phyloP scores from a whole-genome alignment of 2,329 filamentous ascomycete genomes.

The Pestalotiopsis sp. region DNA sequence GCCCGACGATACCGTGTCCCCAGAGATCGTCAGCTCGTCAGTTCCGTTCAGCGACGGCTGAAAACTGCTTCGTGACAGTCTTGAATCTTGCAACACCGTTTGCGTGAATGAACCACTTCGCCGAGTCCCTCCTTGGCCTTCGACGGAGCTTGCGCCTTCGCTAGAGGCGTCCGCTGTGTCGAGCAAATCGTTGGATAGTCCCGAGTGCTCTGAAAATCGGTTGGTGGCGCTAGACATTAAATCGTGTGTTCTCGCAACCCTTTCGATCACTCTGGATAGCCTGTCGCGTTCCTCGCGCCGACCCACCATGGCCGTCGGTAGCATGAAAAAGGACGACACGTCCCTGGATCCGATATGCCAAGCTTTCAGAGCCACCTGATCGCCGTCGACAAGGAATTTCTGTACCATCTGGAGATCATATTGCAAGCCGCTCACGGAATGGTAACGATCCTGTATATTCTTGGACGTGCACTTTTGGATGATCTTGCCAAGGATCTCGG shows the following conservation, averaged over 20 bases:
- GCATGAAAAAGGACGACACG: conserved; percentile 87
- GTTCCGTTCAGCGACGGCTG: conserved; percentile 39
- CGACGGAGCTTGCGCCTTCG: conserved; percentile 60
- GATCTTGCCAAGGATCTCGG: conserved; percentile 78
- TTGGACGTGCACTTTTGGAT: conserved; percentile 94
- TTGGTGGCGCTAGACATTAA: conserved; percentile 43
- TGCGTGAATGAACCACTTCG: conserved; percentile 52
- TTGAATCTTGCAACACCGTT: conserved; percentile 43
- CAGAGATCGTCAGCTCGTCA: conserved; percentile 28
- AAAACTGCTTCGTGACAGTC: conserved; percentile 36
- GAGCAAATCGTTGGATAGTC: conserved; percentile 51
- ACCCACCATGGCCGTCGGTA: conserved; percentile 81
- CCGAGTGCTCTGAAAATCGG: conserved; percentile 56
- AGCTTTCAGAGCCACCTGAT: conserved; percentile 68
- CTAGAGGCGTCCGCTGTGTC: conserved; percentile 57
- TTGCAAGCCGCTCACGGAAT: conserved; percentile 84
- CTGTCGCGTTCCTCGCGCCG: conserved; percentile 70
- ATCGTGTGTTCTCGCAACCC: conserved; percentile 68
- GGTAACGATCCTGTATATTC: conserved; percentile 83
- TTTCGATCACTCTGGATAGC: conserved; percentile 75
- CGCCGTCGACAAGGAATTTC: conserved; percentile 73
- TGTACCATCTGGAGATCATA: conserved; percentile 77
- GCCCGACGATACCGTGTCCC: conserved; percentile 49
- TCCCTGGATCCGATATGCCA: conserved; percentile 83
- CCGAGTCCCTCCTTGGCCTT: conserved; percentile 44